A percentile compares a stretch with the other conserved stretches of the same genome.
Evolutionary conservation across 768 basidiomycete species (phyloP).

Genomic region (Lepiota venenata): DNA sequence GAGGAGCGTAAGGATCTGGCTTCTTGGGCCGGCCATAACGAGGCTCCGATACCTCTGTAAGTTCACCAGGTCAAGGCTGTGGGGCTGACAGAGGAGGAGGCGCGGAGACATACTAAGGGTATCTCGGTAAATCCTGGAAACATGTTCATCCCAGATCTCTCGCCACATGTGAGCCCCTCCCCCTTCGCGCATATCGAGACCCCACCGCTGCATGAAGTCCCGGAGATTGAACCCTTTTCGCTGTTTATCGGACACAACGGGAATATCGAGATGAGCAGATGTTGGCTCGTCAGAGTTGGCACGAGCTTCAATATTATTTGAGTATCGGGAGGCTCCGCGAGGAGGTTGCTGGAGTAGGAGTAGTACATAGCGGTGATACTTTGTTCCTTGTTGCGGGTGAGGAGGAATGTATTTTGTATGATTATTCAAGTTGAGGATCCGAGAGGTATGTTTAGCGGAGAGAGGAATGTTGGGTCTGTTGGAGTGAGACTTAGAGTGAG

Average conservation of each 20-base stretch:
- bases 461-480: conserved; percentile 80
- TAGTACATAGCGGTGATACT: conserved; percentile 85
- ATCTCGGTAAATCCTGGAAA: conserved; percentile 60
- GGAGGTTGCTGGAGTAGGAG: conserved; percentile 72
- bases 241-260: conserved; percentile 38
- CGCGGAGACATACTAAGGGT: conserved; percentile 57
- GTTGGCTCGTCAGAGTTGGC: conserved; percentile 28
- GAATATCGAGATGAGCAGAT: conserved; percentile 40
- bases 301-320: conserved; percentile 29
- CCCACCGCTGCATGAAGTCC: conserved; percentile 53
- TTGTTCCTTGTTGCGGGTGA: conserved; percentile 86
- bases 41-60: conserved; percentile 45
- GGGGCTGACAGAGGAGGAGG: conserved; percentile 10
- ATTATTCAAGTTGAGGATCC: conserved; percentile 39
- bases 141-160: conserved; percentile 66
- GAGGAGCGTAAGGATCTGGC: conserved; percentile 50
- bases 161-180: conserved; percentile 86
- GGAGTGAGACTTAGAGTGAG: conserved; percentile 7
- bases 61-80: conserved; percentile 8
- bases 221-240: conserved; percentile 67
- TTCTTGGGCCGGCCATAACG: conserved; percentile 51
- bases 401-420: conserved; percentile 86
- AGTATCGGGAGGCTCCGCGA: conserved; percentile 26
- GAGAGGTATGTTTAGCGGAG: conserved; percentile 46
- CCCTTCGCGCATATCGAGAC: conserved; percentile 49